Base-by-base conservation (phyloP, 75 land plant genomes). In the Azolla pinnata region DNA sequence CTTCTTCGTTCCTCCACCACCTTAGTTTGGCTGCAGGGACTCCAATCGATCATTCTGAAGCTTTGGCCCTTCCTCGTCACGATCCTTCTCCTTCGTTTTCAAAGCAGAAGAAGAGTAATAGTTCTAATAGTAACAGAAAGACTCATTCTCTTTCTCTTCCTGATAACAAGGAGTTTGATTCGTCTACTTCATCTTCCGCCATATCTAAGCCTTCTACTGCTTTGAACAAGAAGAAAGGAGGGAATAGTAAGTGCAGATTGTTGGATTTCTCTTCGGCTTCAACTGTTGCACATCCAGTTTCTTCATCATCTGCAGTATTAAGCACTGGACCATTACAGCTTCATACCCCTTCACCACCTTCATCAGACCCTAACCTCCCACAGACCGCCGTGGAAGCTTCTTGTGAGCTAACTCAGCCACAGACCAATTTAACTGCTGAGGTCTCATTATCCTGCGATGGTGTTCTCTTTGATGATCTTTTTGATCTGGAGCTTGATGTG, bases 211-310 rank as follows among this genome's bases (percentile, higher is more conserved):
- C 14, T 18, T 9, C 18, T 25, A 2, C n/a, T n/a, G n/a, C n/a
- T n/a, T n/a, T n/a, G 14, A 52, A 14, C 9, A 52, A 14, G 4
- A 52, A 27, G 29, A 52, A 27, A 3, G 14, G 14, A 10, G 27
- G 12, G 29, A 52, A 26, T 14, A 52, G 54, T 29, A 52, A 52
- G 24, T 52, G 54, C 54, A 52, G 54, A 29, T 14, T 52, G 2
- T 14, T 52, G 10, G 54, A 52, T 14, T 52, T 52, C 24, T 24
- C 29, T 27, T 25, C 54, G 12, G 54, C 54, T 25, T 26, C 54
- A 19, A 12, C 18, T 3, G 10, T 3, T 18, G 50, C 20, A 47
- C 4, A 7, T 9, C 20, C 20, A 47, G 18, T 18, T 9, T 47
- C 50, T 12, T 20, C 50, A 18, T 20, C 50, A 7, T 12, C 20